phyloP scores from a whole-genome alignment of 2,329 filamentous ascomycete genomes.

The Penicillium verrucosum region DNA sequence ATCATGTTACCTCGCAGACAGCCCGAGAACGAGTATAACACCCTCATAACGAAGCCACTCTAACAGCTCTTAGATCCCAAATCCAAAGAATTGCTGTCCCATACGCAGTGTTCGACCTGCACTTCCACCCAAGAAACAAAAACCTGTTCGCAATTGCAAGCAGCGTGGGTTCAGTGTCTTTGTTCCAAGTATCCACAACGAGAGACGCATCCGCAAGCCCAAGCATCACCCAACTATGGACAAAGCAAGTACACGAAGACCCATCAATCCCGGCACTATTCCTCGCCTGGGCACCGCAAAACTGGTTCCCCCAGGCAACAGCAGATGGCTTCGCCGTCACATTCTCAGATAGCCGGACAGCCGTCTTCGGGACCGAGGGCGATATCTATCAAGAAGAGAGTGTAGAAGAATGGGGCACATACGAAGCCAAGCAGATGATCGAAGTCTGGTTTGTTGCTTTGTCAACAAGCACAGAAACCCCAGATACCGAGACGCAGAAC shows the following conservation, averaged over 20 bases:
- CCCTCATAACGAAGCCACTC: slow-evolving; percentile 1
- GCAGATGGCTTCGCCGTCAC: slow-evolving; percentile 63
- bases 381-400: slow-evolving; percentile 11
- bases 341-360: slow-evolving; percentile 65
- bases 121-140: slow-evolving; percentile 63
- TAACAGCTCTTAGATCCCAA: slow-evolving; percentile 44
- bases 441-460: slow-evolving; percentile 43
- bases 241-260: slow-evolving; percentile 52
- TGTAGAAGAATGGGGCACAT: slow-evolving; percentile 25
- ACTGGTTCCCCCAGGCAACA: slow-evolving; percentile 22
- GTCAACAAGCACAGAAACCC: slow-evolving; percentile 15
- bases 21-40: background rate
- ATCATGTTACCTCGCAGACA: background rate
- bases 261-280: slow-evolving; percentile 63
- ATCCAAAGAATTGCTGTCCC: slow-evolving; percentile 61
- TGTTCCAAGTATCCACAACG: slow-evolving; percentile 34
- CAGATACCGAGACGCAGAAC: background rate
- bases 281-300: slow-evolving; percentile 66
- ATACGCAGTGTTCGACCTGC: slow-evolving; percentile 78
- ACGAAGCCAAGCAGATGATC: slow-evolving; percentile 32
- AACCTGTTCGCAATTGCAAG: slow-evolving; percentile 70
- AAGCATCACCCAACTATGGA: slow-evolving; percentile 39
- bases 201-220: slow-evolving; percentile 10
- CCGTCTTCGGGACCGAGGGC: slow-evolving; percentile 50
- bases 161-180: slow-evolving; percentile 57